Conservation (phyloP, 2,329 filamentous ascomycete genomes). For the Colletotrichum incanum region DNA sequence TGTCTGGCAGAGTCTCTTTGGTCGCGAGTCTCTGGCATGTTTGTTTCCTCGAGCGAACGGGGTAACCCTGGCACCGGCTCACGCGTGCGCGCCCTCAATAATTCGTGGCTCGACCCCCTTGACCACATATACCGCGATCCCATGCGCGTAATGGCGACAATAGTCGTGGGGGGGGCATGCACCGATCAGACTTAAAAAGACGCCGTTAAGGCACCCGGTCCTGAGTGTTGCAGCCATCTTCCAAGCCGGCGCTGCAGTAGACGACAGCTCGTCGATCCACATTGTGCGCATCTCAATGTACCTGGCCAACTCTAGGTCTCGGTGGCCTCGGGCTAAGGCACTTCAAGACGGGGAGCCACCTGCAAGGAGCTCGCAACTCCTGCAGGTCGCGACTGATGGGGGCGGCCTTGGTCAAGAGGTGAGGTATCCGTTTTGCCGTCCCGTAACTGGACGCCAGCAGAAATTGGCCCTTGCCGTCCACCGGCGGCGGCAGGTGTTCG, state of each 20-base stretch:
- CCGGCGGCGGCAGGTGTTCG: constrained; percentile 2
- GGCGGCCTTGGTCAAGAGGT: background rate
- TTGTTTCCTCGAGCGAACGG: constrained; percentile 8
- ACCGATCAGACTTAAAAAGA: constrained; percentile 10
- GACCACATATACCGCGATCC: constrained; percentile 24
- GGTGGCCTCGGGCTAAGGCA: constrained; percentile 6
- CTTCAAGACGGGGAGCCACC: constrained; percentile 13
- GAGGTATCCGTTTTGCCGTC: background rate
- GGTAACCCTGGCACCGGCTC: constrained; percentile 29
- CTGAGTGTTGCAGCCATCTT: constrained; percentile 30
- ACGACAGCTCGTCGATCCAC: constrained; percentile 32
- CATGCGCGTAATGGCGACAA: constrained; percentile 26
- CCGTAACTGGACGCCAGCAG: background rate
- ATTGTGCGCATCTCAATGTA: constrained; percentile 27
- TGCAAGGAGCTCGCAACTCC: constrained; percentile 5
- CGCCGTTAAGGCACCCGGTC: constrained; percentile 21
- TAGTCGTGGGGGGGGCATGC: constrained; percentile 25
- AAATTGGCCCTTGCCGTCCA: constrained; percentile 11
- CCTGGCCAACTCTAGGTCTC: constrained; percentile 12
- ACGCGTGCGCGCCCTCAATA: constrained; percentile 20
- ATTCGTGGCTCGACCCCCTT: constrained; percentile 7
- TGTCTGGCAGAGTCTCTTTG: constrained; percentile 18
- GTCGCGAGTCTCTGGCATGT: background rate
- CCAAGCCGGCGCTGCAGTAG: constrained; percentile 28
- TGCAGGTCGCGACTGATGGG: constrained; percentile 12